Evolutionary conservation across 192 early-diverging fungal genomes (phyloP).

Genomic region (Oehlia diaphana): DNA sequence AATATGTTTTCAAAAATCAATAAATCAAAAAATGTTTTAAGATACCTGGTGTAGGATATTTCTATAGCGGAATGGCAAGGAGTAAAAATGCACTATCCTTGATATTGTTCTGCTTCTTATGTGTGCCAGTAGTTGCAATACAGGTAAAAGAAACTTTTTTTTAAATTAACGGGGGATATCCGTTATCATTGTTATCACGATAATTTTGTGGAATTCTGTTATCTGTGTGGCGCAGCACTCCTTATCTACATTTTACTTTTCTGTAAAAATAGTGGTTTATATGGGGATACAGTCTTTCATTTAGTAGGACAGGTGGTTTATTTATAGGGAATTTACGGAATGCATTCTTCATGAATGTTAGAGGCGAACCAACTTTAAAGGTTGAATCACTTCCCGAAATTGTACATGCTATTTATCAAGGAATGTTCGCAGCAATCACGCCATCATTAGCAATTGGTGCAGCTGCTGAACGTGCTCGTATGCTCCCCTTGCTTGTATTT

Average conservation of each 20-base stretch:
- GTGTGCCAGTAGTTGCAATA: slow-evolving; percentile 56
- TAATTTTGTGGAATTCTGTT: slow-evolving; percentile 30
- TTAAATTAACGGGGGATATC: slow-evolving; percentile 5
- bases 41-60: slow-evolving; percentile 65
- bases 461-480: slow-evolving; percentile 86
- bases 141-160: slow-evolving; percentile 42
- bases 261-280: slow-evolving; percentile 71
- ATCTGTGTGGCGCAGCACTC: slow-evolving; percentile 33
- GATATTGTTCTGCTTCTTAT: slow-evolving; percentile 60
- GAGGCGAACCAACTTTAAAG: slow-evolving; percentile 52
- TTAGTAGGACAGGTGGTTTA: slow-evolving; percentile 62
- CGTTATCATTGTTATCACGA: slow-evolving; percentile 48
- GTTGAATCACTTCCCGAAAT: slow-evolving; percentile 62
- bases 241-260: neutral
- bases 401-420: slow-evolving; percentile 80
- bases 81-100: slow-evolving; percentile 67
- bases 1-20: neutral
- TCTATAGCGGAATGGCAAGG: slow-evolving; percentile 67
- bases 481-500: slow-evolving; percentile 86
- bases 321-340: slow-evolving; percentile 74
- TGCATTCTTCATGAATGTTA: slow-evolving; percentile 61
- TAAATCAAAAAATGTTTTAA: neutral
- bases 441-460: slow-evolving; percentile 90
- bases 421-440: slow-evolving; percentile 92
- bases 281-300: slow-evolving; percentile 70